Evolutionary conservation across 2,329 filamentous ascomycete species (phyloP), one percentile per base, ranked within the genome.

Genomic region (Davidsoniella australis): DNA sequence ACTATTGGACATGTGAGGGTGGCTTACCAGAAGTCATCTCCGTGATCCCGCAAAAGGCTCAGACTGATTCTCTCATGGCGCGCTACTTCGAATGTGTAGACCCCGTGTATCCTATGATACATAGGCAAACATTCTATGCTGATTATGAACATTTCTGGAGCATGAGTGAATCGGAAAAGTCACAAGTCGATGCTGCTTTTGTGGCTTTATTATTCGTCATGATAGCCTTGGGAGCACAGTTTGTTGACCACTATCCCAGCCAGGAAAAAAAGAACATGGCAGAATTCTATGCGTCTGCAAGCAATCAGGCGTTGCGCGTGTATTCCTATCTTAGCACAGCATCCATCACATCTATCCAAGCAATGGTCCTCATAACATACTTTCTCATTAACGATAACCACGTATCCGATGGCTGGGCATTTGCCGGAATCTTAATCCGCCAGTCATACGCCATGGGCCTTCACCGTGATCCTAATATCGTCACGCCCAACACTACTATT

Each of bases 301-400:
- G 81, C 42, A 85, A 88, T 57, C 84, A 88, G 62, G 78, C 83
- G 0, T 64, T 89, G 41, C 73, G 83, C 2, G 74, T 87, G 58
- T 81, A 77, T 50, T 85, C 81, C 0, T 89, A 87, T 57, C 70
- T 88, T 2, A 87, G 82, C 61, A 77, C 76, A 41, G 80, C 82
- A 2, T 84, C 80, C 0, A 69, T 86, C 45, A 69, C 77, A 20
- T 83, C 82, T 1, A 76, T 88, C 29, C 82, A 86, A 61, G 77
- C 84, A 41, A 88, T 88, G 82, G 79, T 87, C 0, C 64, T 89
- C 50, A 78, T 87, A 52, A 79, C 78, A 0, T 88, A 88, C 59
- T 89, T 89, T 57, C 68, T 89, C 36, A 87, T 88, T 66, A 89
- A 89, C 57, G 83, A 89, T 61, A 87, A 87, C 57, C 83, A 88